These are phyloP conservation scores for Tetraselmis chui DNA, from an alignment of 139 green algal genomes.

Conservation along the genomic window DNA sequence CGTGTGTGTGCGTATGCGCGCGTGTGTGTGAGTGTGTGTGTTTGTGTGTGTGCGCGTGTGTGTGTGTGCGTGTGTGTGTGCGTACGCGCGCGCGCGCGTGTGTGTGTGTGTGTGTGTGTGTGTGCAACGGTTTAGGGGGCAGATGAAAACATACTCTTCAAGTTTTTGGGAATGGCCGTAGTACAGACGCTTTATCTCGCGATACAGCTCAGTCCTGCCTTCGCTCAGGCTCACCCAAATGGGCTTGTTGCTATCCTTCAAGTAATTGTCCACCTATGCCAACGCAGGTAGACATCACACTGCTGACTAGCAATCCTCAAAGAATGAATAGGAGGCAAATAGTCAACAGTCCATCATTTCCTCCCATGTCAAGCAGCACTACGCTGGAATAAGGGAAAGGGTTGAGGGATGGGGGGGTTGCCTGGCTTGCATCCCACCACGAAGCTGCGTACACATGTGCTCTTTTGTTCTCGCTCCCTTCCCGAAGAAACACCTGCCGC, in stretches of 20 bases:
- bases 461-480: conserved; percentile 13
- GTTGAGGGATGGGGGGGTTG: no score
- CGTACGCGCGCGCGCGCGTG: no score
- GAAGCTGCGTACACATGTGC: conserved; percentile 84
- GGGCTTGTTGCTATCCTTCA: conserved; percentile 53
- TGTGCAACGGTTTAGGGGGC: no score
- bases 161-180: not conserved
- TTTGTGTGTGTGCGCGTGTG: no score
- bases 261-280: not conserved
- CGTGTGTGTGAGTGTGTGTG: no score
- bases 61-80: no score
- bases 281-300: not conserved
- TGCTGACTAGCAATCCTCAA: not conserved
- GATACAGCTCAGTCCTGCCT: conserved; percentile 68
- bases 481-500: conserved; percentile 56
- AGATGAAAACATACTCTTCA: conserved; percentile 3
- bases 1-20: no score
- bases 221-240: conserved; percentile 80
- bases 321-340: not conserved
- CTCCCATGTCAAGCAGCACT: not conserved
- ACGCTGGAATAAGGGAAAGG: no score
- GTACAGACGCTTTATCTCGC: not conserved
- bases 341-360: not conserved
- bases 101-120: no score
- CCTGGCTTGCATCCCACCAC: conserved; percentile 76